Conservation (phyloP, 495 filamentous ascomycete species). For the Hapsidospora chrysogenum region DNA sequence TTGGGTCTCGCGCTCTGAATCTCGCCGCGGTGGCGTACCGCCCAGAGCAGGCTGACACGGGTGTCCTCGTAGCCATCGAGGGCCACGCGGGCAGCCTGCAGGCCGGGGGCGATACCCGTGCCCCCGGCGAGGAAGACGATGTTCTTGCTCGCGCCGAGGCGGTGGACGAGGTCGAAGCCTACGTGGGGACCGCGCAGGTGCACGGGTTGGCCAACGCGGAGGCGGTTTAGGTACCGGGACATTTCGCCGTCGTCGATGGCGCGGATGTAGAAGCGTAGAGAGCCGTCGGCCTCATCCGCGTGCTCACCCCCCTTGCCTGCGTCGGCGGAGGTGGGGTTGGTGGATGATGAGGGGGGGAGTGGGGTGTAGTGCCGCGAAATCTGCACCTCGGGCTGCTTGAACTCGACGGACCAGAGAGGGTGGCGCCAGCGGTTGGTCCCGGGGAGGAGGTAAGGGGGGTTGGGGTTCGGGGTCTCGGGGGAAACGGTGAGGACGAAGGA, state of each 20-base stretch:
- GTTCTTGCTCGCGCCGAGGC: slow-evolving; percentile 17
- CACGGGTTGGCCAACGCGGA: slow-evolving; percentile 42
- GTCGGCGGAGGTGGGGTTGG: neutral
- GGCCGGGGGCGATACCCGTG: slow-evolving; percentile 80
- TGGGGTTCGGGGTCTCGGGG: slow-evolving; percentile 11
- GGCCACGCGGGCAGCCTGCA: slow-evolving; percentile 57
- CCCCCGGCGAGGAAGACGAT: slow-evolving; percentile 83
- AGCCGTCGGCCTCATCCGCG: slow-evolving; percentile 32
- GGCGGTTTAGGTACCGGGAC: slow-evolving; percentile 50
- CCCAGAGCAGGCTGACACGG: slow-evolving; percentile 21
- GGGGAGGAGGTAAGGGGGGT: slow-evolving; percentile 1
- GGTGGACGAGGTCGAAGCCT: slow-evolving; percentile 43
- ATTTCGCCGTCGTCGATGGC: slow-evolving; percentile 26
- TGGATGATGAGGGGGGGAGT: slow-evolving; percentile 33
- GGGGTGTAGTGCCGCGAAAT: slow-evolving; percentile 84
- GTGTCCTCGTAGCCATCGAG: slow-evolving; percentile 18
- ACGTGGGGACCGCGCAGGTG: slow-evolving; percentile 63
- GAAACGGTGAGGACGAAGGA: slow-evolving; percentile 59
- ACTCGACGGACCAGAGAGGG: slow-evolving; percentile 72
- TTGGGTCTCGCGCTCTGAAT: slow-evolving; percentile 5
- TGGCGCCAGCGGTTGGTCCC: slow-evolving; percentile 14
- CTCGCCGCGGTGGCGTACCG: slow-evolving; percentile 22
- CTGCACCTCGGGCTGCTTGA: slow-evolving; percentile 85
- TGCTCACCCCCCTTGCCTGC: too few species aligned
- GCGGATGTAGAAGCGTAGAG: slow-evolving; percentile 32